Evolutionary conservation across 23 red algal genomes (phyloP).

Genomic region (Gracilaria domingensis): DNA sequence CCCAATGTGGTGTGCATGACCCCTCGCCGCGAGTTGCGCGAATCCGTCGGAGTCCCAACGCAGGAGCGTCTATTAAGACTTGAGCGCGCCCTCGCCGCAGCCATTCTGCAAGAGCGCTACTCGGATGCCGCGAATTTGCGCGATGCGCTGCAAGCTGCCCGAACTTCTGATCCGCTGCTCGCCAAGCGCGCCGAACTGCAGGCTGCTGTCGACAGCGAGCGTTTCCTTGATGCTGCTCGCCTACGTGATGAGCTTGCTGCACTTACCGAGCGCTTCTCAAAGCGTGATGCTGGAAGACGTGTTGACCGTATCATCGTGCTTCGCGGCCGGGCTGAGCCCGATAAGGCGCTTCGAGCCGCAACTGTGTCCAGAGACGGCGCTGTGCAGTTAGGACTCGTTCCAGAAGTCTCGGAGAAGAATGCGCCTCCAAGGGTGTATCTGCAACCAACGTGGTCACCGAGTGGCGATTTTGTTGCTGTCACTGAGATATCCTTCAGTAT

Average conservation of each 20-base stretch:
- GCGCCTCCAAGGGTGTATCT: slow-evolving; percentile 47
- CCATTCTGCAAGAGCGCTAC: slow-evolving; percentile 68
- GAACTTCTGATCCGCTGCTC: slow-evolving; percentile 64
- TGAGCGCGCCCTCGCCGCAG: slow-evolving; percentile 68
- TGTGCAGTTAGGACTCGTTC: slow-evolving; percentile 49
- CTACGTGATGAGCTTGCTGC: slow-evolving; percentile 63
- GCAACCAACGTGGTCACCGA: slow-evolving; percentile 68
- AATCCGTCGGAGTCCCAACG: slow-evolving; percentile 32
- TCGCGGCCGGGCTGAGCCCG: slow-evolving; percentile 48
- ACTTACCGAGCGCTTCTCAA: slow-evolving; percentile 52
- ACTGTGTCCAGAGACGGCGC: slow-evolving; percentile 68
- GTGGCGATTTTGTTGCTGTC: slow-evolving; percentile 69
- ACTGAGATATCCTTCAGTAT: slow-evolving; percentile 71
- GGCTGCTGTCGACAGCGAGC: slow-evolving; percentile 54
- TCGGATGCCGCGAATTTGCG: slow-evolving; percentile 63
- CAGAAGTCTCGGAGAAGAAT: slow-evolving; percentile 8
- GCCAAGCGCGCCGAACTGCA: slow-evolving; percentile 54
- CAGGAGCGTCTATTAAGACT: slow-evolving; percentile 65
- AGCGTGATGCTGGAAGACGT: slow-evolving; percentile 37
- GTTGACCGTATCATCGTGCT: slow-evolving; percentile 60
- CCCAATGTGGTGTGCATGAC: slow-evolving; percentile 6
- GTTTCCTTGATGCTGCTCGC: slow-evolving; percentile 62
- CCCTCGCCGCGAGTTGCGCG: slow-evolving; percentile 21
- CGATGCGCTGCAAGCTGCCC: slow-evolving; percentile 51
- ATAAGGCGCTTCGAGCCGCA: slow-evolving; percentile 43